A percentile compares a stretch with the other conserved stretches of the same genome.
Evolutionary conservation across 306 rosid genomes (phyloP).

Genomic region (Citrullus mucosospermus): DNA sequence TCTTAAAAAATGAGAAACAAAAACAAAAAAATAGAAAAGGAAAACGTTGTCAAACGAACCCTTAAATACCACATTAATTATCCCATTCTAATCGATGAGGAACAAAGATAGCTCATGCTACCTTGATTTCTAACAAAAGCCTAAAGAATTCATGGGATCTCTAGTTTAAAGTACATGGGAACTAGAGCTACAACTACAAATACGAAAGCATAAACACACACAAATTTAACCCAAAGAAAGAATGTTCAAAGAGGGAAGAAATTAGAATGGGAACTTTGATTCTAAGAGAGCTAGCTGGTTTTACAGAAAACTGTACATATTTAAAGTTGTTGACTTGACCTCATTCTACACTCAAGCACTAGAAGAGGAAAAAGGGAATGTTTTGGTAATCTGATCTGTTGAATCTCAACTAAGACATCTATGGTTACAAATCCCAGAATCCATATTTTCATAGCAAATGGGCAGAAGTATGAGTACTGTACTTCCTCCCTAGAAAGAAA

Average conservation of each 20-base stretch:
- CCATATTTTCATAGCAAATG: conserved; percentile 4
- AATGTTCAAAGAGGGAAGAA: neutral
- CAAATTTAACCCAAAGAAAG: neutral
- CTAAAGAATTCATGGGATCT: no score
- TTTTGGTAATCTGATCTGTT: neutral
- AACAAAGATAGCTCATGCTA: no score
- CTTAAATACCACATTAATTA: no score
- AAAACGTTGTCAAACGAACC: no score
- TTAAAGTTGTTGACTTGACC: neutral
- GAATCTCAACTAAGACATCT: conserved; percentile 10
- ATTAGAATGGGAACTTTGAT: neutral
- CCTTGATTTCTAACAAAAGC: no score
- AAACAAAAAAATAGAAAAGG: no score
- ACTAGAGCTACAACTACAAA: neutral
- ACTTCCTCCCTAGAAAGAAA: neutral
- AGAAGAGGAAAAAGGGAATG: neutral
- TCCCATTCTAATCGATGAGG: no score
- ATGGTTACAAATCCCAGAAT: conserved; percentile 13
- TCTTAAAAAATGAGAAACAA: no score
- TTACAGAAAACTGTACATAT: conserved; percentile 8
- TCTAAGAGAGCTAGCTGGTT: neutral
- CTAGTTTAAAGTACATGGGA: no score
- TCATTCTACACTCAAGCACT: conserved; percentile 2
- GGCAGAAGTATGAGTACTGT: neutral
- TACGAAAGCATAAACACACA: neutral